Conservation (phyloP, 306 rosid genomes). For the Dicorynia guianensis region DNA sequence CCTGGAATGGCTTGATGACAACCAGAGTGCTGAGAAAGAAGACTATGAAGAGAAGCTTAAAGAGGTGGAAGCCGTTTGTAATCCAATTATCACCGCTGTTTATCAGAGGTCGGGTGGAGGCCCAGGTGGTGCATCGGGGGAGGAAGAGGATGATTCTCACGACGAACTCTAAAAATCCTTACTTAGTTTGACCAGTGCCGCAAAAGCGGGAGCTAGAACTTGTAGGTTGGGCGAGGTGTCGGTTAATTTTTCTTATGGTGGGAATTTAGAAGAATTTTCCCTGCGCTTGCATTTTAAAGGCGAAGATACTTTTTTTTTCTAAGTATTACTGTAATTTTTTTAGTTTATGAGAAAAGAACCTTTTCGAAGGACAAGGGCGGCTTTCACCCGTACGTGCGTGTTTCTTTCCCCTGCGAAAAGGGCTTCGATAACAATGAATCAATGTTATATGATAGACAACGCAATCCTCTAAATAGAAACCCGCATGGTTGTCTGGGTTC, state of each 20-base stretch:
- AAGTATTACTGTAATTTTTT: constrained; percentile 44
- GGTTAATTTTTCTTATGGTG: constrained; percentile 52
- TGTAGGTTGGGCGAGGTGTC: constrained; percentile 49
- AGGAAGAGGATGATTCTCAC: constrained; percentile 85
- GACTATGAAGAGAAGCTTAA: constrained; percentile 96
- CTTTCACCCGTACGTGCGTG: too few species aligned
- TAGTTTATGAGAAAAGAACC: constrained; percentile 31
- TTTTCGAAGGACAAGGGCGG: not conserved
- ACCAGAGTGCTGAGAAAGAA: constrained; percentile 88
- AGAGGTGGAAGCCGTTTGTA: constrained; percentile 95
- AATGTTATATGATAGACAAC: too few species aligned
- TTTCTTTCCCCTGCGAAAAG: too few species aligned
- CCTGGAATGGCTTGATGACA: constrained; percentile 95
- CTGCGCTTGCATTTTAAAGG: constrained; percentile 52
- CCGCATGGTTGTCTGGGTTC: too few species aligned
- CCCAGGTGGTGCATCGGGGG: constrained; percentile 67
- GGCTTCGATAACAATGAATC: too few species aligned
- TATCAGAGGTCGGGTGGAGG: constrained; percentile 94
- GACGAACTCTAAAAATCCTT: constrained; percentile 74
- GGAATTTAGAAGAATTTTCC: constrained; percentile 47
- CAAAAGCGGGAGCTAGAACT: constrained; percentile 31
- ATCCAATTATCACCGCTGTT: constrained; percentile 85
- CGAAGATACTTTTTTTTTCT: constrained; percentile 34
- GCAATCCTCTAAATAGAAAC: too few species aligned
- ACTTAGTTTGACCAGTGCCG: constrained; percentile 20